These are phyloP conservation scores for Kodamaea restingae DNA, from an alignment of 805 yeast species.

Conservation along the genomic window DNA sequence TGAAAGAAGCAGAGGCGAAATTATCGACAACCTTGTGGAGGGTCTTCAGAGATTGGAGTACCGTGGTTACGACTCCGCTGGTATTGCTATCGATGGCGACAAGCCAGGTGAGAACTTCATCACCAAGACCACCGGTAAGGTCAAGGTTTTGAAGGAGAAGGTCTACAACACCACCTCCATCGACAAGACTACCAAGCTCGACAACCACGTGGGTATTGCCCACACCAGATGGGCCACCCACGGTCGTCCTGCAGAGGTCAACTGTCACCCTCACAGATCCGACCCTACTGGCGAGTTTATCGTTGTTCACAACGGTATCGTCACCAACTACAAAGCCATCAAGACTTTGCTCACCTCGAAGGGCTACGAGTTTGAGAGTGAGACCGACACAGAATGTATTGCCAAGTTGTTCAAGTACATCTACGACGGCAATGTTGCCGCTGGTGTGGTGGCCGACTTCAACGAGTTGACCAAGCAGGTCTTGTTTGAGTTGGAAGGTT, in stretches of 20 bases:
- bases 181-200: constrained; percentile 61
- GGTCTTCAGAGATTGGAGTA: constrained; percentile 86
- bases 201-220: constrained; percentile 92
- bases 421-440: constrained; percentile 69
- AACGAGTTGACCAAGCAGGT: constrained; percentile 91
- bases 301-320: constrained; percentile 96
- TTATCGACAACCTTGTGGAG: constrained; percentile 81
- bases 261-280: constrained; percentile 96
- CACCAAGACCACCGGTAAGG: constrained; percentile 89
- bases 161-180: constrained; percentile 44
- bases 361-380: constrained; percentile 82
- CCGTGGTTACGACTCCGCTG: constrained; percentile 98
- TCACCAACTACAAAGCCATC: constrained; percentile 90
- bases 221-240: constrained; percentile 99
- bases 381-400: constrained; percentile 96
- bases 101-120: constrained; percentile 64
- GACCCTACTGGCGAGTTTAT: constrained; percentile 80
- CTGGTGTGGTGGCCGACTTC: constrained; percentile 80
- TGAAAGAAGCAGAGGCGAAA: constrained; percentile 88
- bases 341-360: constrained; percentile 74
- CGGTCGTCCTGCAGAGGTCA: constrained; percentile 80
- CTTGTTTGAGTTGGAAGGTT: constrained; percentile 90
- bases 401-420: constrained; percentile 92
- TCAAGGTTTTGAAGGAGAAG: constrained; percentile 68
- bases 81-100: constrained; percentile 93